phyloP scores from a whole-genome alignment of 164 flowering plant genomes.

The Aristolochia californica region DNA sequence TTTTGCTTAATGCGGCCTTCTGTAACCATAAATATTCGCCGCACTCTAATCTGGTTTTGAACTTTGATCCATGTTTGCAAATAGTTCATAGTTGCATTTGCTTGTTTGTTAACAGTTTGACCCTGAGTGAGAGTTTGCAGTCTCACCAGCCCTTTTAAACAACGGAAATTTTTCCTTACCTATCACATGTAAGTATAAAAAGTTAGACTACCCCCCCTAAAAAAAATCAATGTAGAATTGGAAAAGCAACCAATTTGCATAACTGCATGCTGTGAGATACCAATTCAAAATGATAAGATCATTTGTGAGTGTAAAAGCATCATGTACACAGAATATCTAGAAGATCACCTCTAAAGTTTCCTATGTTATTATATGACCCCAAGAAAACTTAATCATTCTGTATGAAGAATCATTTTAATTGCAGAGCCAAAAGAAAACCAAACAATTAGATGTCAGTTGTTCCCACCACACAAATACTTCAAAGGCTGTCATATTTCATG shows the following conservation, averaged over 20 bases:
- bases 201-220: not conserved
- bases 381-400: not conserved
- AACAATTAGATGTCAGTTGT: not conserved
- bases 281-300: not conserved
- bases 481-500: not conserved
- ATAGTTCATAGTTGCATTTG: constrained; percentile 43
- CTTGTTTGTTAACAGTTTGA: constrained; percentile 44
- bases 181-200: constrained; percentile 12
- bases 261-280: not conserved
- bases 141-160: constrained; percentile 45
- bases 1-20: constrained; percentile 65
- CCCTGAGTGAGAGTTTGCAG: constrained; percentile 32
- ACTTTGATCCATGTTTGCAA: constrained; percentile 74
- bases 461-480: not conserved
- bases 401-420: not conserved
- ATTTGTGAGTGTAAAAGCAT: not conserved
- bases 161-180: constrained; percentile 63
- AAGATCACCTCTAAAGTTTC: not conserved
- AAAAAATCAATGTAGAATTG: not conserved
- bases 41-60: constrained; percentile 57
- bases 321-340: not conserved
- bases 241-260: not conserved
- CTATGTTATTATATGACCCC: not conserved
- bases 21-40: constrained; percentile 58
- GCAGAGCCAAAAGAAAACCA: not conserved